Evolutionary conservation across 78 protist genomes (phyloP).

Genomic region (Pelomyxa schiedti): DNA sequence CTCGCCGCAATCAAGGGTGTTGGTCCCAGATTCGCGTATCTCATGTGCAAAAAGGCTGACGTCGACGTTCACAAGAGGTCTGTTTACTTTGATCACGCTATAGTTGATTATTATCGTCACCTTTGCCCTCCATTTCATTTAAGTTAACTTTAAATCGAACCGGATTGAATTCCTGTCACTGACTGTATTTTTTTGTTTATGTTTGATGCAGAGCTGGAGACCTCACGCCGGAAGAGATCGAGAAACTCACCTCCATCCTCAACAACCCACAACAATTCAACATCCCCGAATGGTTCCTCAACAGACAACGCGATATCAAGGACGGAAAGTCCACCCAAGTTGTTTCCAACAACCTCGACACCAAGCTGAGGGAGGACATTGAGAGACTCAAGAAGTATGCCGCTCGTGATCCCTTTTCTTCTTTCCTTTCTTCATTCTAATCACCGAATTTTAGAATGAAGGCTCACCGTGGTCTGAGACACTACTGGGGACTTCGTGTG

Average conservation of each 20-base stretch:
- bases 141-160: not conserved
- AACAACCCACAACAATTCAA: constrained; percentile 94
- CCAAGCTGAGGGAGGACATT: constrained; percentile 93
- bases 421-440: too few relatives aligned
- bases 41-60: constrained; percentile 94
- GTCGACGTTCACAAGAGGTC: constrained; percentile 78
- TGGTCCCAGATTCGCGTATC: constrained; percentile 94
- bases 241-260: constrained; percentile 83
- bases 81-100: not conserved
- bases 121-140: not conserved
- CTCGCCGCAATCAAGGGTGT: constrained; percentile 91
- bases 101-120: not conserved
- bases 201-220: constrained; percentile 82
- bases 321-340: constrained; percentile 84
- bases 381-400: constrained; percentile 95
- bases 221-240: constrained; percentile 90
- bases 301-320: constrained; percentile 83
- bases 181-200: not conserved
- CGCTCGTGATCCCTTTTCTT: too few relatives aligned
- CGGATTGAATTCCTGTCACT: not conserved
- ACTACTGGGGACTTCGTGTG: constrained; percentile 95
- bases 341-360: constrained; percentile 76
- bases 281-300: constrained; percentile 98
- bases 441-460: too few relatives aligned
- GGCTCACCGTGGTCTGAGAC: constrained; percentile 95